phyloP scores from a whole-genome alignment of 2,329 filamentous ascomycete genomes.

The Fusarium mexicanum region DNA sequence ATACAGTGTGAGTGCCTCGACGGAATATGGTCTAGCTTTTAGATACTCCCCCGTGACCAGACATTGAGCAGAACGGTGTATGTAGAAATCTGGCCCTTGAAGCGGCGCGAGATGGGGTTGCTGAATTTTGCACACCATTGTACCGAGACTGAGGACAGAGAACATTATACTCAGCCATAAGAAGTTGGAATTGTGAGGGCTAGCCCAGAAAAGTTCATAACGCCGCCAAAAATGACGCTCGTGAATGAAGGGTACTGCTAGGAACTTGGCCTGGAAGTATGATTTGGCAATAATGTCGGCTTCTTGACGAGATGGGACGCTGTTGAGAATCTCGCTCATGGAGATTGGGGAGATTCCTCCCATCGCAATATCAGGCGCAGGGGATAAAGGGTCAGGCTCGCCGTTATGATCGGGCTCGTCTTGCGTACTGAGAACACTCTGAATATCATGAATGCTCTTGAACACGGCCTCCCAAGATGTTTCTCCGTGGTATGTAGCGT shows the following conservation, averaged over 20 bases:
- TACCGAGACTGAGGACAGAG: constrained; percentile 56
- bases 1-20: constrained; percentile 61
- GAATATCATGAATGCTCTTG: constrained; percentile 54
- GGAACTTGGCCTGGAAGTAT: constrained; percentile 54
- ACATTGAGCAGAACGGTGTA: constrained; percentile 55
- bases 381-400: constrained; percentile 8
- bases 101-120: constrained; percentile 32
- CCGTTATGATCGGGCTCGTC: constrained; percentile 7
- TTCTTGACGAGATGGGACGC: constrained; percentile 50
- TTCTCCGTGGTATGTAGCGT: constrained; percentile 47
- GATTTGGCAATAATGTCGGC: constrained; percentile 49
- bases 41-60: constrained; percentile 60
- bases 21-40: constrained; percentile 54
- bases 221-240: constrained; percentile 57
- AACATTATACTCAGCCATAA: constrained; percentile 63
- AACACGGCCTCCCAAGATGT: constrained; percentile 56
- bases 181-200: constrained; percentile 51
- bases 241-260: constrained; percentile 52
- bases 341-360: constrained; percentile 42
- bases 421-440: constrained; percentile 46
- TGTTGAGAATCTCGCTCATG: constrained; percentile 45
- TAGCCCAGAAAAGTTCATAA: constrained; percentile 59
- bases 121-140: constrained; percentile 49
- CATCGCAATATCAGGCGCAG: constrained; percentile 48
- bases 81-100: constrained; percentile 46